A percentile compares a stretch with the other conserved stretches of the same genome.
Conservation (phyloP, 2,329 filamentous ascomycete genomes). For the Diplodia scrobiculata region DNA sequence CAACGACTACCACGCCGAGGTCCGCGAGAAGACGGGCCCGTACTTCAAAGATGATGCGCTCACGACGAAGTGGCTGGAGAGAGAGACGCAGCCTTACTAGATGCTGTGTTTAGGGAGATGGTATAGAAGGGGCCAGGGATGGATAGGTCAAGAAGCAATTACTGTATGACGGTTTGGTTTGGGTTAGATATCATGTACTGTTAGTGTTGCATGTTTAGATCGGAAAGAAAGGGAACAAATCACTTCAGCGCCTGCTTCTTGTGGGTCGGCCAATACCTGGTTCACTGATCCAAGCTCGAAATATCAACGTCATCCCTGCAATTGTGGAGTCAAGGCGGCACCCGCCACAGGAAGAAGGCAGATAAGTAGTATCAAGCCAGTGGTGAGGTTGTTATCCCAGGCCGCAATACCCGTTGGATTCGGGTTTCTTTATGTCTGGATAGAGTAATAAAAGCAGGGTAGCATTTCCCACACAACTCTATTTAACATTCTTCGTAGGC, state of each 20-base stretch:
- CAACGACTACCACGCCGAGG: conserved; percentile 79
- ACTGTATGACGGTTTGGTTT: background rate
- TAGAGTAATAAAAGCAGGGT: no score
- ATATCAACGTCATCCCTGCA: no score
- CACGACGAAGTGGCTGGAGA: conserved; percentile 77
- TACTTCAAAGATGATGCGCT: conserved; percentile 74
- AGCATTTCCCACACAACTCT: no score
- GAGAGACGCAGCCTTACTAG: conserved; percentile 74
- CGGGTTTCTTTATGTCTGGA: no score
- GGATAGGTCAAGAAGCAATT: background rate
- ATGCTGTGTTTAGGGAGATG: background rate
- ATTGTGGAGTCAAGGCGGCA: no score
- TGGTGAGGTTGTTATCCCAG: no score
- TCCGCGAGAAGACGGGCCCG: conserved; percentile 76
- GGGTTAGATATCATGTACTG: conserved; percentile 16
- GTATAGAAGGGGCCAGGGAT: background rate
- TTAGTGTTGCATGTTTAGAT: conserved; percentile 17
- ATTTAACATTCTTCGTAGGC: no score
- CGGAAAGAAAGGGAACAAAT: background rate
- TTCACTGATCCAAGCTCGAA: no score
- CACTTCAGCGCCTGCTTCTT: background rate
- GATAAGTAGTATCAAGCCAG: no score
- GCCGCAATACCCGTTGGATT: no score
- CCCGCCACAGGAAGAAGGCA: no score
- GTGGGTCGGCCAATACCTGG: no score